Percentiles rank a stretch among this genome's conserved stretches.
These are phyloP conservation scores for Sideroxylon spinosum DNA, from an alignment of 179 eudicot species.

Conservation along the genomic window DNA sequence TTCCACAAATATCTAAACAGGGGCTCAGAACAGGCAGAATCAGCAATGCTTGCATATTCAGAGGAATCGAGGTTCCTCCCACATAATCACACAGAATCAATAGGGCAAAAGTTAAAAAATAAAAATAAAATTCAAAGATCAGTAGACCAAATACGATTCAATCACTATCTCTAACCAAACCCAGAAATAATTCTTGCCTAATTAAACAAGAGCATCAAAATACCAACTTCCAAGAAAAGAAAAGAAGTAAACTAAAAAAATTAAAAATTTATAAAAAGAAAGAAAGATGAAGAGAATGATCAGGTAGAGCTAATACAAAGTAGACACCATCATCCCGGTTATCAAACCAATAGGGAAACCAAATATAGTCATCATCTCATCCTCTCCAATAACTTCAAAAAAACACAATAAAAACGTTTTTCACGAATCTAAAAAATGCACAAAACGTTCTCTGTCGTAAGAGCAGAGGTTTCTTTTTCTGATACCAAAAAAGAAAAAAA, in stretches of 20 bases:
- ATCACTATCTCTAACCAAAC: not conserved
- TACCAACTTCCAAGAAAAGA: too few species aligned
- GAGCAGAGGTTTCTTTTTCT: too few species aligned
- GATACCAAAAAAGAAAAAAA: too few species aligned
- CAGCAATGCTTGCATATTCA: too few species aligned
- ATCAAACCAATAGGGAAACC: slow-evolving; percentile 35
- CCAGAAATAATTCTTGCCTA: not conserved
- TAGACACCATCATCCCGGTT: slow-evolving; percentile 39
- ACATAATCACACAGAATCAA: not conserved
- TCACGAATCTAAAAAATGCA: not conserved
- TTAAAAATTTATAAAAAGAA: not conserved
- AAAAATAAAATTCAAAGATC: not conserved
- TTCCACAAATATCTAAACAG: too few species aligned
- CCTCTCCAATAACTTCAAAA: not conserved
- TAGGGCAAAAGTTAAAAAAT: not conserved
- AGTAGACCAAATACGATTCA: not conserved
- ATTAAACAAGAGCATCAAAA: not conserved
- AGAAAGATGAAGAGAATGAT: slow-evolving; percentile 23
- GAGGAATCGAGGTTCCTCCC: not conserved
- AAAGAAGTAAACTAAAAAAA: not conserved
- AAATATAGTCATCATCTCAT: slow-evolving; percentile 19
- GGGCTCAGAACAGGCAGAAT: too few species aligned
- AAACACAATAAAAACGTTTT: not conserved
- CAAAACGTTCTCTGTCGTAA: not conserved
- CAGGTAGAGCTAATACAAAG: slow-evolving; percentile 43